Percentiles rank a stretch among this genome's conserved stretches.
Conservation (phyloP, 192 early-diverging fungal genomes). For the Backusella parvicylindrica region DNA sequence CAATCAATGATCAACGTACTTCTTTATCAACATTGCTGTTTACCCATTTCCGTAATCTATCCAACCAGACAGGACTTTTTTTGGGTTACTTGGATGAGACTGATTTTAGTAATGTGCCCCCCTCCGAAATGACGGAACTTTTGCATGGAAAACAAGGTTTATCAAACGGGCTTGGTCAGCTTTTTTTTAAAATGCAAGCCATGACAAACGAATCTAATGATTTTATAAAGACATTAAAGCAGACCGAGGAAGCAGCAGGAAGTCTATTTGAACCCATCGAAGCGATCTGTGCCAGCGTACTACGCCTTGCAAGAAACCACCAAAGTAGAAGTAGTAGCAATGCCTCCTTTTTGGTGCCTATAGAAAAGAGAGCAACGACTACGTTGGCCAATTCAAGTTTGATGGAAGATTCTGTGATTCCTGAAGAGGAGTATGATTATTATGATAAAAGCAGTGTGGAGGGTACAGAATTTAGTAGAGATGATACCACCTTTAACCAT, state of each 20-base stretch:
- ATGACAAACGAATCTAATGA: slow-evolving; percentile 11
- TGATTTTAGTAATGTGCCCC: not conserved
- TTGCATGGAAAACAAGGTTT: not conserved
- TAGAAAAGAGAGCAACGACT: not conserved
- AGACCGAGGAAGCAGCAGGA: not conserved
- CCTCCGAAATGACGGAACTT: not conserved
- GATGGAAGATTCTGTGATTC: not conserved
- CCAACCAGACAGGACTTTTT: slow-evolving; percentile 9
- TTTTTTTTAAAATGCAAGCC: slow-evolving; percentile 14
- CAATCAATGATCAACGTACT: not conserved
- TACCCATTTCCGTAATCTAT: slow-evolving; percentile 15
- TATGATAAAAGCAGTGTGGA: not conserved
- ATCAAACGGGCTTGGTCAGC: not conserved
- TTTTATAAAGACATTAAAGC: not conserved
- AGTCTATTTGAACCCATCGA: slow-evolving; percentile 5
- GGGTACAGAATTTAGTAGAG: not conserved
- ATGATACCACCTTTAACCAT: not conserved
- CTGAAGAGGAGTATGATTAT: not conserved
- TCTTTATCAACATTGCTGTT: slow-evolving; percentile 8
- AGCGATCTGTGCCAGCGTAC: slow-evolving; percentile 8
- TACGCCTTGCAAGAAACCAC: not conserved
- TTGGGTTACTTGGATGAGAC: slow-evolving; percentile 13
- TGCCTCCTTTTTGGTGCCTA: not conserved
- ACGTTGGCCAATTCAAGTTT: not conserved
- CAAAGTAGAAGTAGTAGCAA: slow-evolving; percentile 1